phyloP scores from a whole-genome alignment of 208 protist genomes.

The Crithidia sp. region DNA sequence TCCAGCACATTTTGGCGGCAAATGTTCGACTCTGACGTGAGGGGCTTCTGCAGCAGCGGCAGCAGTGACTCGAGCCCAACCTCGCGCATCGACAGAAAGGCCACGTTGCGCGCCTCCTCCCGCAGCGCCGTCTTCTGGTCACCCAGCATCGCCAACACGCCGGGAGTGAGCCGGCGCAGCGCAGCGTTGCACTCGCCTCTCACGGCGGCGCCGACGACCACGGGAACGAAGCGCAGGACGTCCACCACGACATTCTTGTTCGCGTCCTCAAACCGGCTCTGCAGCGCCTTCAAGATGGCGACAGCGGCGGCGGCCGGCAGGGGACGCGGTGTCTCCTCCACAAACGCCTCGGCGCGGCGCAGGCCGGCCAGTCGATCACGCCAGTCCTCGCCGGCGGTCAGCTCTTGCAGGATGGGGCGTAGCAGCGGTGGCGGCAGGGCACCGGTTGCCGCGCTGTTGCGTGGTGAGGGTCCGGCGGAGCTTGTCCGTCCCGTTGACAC shows the following conservation, averaged over 20 bases:
- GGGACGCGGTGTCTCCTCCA: slow-evolving; percentile 39
- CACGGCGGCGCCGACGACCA: slow-evolving; percentile 57
- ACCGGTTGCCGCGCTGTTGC: slow-evolving; percentile 13
- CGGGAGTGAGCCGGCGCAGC: slow-evolving; percentile 61
- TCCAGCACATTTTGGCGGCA: slow-evolving; percentile 79
- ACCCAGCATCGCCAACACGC: slow-evolving; percentile 73
- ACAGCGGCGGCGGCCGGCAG: slow-evolving; percentile 44
- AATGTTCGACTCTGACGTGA: slow-evolving; percentile 76
- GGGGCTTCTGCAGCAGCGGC: slow-evolving; percentile 69
- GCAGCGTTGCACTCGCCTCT: slow-evolving; percentile 44
- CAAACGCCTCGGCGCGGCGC: slow-evolving; percentile 62
- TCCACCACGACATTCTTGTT: slow-evolving; percentile 92
- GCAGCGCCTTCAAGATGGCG: slow-evolving; percentile 63
- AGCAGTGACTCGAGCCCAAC: slow-evolving; percentile 73
- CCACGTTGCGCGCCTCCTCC: slow-evolving; percentile 74
- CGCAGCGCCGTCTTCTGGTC: slow-evolving; percentile 83
- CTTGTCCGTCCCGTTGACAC: slow-evolving; percentile 9
- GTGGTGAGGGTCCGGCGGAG: slow-evolving; percentile 21
- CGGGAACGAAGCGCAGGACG: slow-evolving; percentile 68
- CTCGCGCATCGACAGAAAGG: slow-evolving; percentile 54
- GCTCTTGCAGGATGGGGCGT: slow-evolving; percentile 54
- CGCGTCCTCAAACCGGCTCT: slow-evolving; percentile 75
- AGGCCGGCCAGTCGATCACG: slow-evolving; percentile 73
- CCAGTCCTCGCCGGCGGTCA: slow-evolving; percentile 74
- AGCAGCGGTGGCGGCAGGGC: slow-evolving; percentile 28